Percentiles rank a stretch among this genome's conserved stretches.
Conservation (phyloP, 2,329 filamentous ascomycete species). For the Harringtonia lauricola region DNA sequence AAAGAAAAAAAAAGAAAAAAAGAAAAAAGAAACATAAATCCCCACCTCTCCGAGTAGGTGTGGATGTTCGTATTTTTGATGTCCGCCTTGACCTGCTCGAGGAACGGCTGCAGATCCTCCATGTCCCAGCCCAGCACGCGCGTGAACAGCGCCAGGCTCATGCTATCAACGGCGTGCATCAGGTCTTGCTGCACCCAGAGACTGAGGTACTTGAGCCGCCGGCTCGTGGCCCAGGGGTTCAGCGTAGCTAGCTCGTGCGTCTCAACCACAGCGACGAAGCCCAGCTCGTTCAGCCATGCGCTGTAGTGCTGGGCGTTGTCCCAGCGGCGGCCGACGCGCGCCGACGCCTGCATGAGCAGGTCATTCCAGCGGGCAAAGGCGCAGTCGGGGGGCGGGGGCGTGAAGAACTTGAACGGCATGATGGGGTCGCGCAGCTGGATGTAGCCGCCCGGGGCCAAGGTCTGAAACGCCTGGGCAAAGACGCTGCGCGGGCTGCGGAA, state of each 20-base stretch:
- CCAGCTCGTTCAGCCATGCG: constrained; percentile 12
- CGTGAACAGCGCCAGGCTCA: constrained; percentile 16
- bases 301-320: constrained; percentile 12
- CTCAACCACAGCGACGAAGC: constrained; percentile 13
- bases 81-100: no score
- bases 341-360: constrained; percentile 12
- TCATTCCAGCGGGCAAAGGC: constrained; percentile 14
- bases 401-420: constrained; percentile 15
- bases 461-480: constrained; percentile 10
- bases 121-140: constrained; percentile 14
- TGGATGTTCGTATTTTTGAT: no score
- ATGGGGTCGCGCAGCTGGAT: constrained; percentile 17
- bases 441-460: constrained; percentile 15
- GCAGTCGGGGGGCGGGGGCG: constrained; percentile 12
- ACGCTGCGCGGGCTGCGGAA: constrained; percentile 14
- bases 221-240: constrained; percentile 14
- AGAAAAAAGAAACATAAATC: no score
- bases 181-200: constrained; percentile 15
- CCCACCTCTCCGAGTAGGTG: no score
- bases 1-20: no score
- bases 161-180: constrained; percentile 13
- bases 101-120: no score
- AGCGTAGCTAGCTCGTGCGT: constrained; percentile 12
- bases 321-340: constrained; percentile 13
- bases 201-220: constrained; percentile 13